Conservation (phyloP, 2,329 filamentous ascomycete genomes). For the Fusarium bactridioides region DNA sequence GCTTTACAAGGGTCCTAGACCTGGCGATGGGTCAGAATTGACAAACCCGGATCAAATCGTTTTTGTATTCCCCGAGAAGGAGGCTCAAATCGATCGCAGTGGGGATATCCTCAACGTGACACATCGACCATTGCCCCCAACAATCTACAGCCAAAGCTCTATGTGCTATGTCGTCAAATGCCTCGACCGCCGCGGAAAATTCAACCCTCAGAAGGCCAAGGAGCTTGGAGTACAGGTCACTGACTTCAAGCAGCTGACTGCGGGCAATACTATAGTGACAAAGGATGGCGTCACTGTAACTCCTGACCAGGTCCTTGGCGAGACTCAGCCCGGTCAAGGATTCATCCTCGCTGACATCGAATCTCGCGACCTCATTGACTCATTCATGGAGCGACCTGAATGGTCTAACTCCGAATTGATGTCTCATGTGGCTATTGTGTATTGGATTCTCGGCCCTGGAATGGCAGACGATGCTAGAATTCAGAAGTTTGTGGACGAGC, state of each 20-base stretch:
- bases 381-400: slow-evolving; percentile 75
- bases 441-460: slow-evolving; percentile 82
- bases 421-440: slow-evolving; percentile 70
- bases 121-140: slow-evolving; percentile 66
- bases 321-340: slow-evolving; percentile 72
- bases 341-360: slow-evolving; percentile 85
- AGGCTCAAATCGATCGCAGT: slow-evolving; percentile 7
- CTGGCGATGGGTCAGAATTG: slow-evolving; percentile 23
- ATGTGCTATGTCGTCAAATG: slow-evolving; percentile 88
- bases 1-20: slow-evolving; percentile 70
- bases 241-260: slow-evolving; percentile 67
- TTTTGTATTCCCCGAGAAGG: slow-evolving; percentile 41
- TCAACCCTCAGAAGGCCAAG: slow-evolving; percentile 71
- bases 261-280: slow-evolving; percentile 69
- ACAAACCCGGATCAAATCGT: slow-evolving; percentile 36
- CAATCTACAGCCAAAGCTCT: slow-evolving; percentile 70
- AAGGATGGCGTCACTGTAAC: slow-evolving; percentile 74
- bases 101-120: slow-evolving; percentile 28
- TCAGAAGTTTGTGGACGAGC: slow-evolving; percentile 72
- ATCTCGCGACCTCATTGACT: slow-evolving; percentile 71
- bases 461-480: slow-evolving; percentile 70
- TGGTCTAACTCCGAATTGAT: slow-evolving; percentile 73
- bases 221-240: slow-evolving; percentile 67
- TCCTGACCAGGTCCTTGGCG: slow-evolving; percentile 85
- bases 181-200: slow-evolving; percentile 80